Percentiles rank a stretch among this genome's conserved stretches.
These are phyloP conservation scores for Microdochium trichocladiopsis DNA, from an alignment of 2,329 filamentous ascomycete species.

Conservation along the genomic window DNA sequence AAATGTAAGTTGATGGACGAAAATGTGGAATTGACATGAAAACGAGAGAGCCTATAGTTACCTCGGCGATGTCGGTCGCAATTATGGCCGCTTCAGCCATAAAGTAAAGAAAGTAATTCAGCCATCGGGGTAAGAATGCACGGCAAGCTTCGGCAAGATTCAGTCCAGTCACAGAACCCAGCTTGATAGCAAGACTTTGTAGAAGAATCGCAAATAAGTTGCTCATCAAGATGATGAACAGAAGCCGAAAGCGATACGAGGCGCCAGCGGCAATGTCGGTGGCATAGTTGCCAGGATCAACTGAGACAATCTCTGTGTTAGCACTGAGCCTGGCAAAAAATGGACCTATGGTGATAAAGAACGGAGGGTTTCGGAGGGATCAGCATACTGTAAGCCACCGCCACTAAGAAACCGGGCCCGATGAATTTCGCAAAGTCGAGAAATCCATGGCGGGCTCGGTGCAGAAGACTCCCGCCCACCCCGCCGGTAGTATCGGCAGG, in stretches of 20 bases:
- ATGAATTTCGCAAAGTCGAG: too few relatives aligned
- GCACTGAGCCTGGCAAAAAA: too few relatives aligned
- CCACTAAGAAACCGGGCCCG: slow-evolving; percentile 61
- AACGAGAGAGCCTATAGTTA: slow-evolving; percentile 15
- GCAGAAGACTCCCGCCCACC: too few relatives aligned
- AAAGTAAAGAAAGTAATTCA: slow-evolving; percentile 54
- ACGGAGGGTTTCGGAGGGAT: too few relatives aligned
- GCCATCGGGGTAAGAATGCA: slow-evolving; percentile 57
- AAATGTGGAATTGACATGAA: too few relatives aligned
- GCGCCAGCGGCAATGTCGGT: slow-evolving; percentile 65
- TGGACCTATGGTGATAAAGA: too few relatives aligned
- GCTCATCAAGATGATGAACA: slow-evolving; percentile 62
- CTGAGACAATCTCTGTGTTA: too few relatives aligned
- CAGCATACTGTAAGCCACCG: slow-evolving; percentile 54
- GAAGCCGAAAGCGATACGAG: slow-evolving; percentile 54
- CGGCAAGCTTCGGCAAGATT: slow-evolving; percentile 62
- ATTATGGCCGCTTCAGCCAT: slow-evolving; percentile 63
- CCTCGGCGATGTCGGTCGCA: slow-evolving; percentile 65
- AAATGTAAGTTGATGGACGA: too few relatives aligned
- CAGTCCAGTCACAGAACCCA: slow-evolving; percentile 62
- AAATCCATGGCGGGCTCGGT: too few relatives aligned
- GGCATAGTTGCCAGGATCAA: slow-evolving; percentile 61
- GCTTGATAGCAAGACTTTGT: slow-evolving; percentile 61
- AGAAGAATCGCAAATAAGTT: slow-evolving; percentile 67
- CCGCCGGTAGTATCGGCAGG: too few relatives aligned